Base-by-base conservation (phyloP, 2,329 filamentous ascomycete genomes). In the Nothophaeocryptopus gaeumannii region DNA sequence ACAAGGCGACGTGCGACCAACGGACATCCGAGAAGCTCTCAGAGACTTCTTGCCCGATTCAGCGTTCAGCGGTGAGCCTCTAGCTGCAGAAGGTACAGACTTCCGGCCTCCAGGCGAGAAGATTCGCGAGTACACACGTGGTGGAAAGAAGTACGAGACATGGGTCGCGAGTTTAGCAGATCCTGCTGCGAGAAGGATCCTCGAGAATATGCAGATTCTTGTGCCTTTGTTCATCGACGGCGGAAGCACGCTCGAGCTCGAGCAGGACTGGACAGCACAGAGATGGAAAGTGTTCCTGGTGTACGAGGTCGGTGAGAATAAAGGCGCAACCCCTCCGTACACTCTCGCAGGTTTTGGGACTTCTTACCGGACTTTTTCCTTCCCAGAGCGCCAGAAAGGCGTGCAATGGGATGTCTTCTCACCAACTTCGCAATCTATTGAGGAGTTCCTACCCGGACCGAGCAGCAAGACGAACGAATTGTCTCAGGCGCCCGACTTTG, bases 211-310 rank as follows among this genome's bases (percentile, higher is more conserved):
- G 57, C 90, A 96, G 71, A 82, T 96, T 47, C 75, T 95, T 32
- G 82, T 91, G 5, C 83, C 89, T 12, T 77, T 97, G 52, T 95
- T 90, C 68, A 96, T 99, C 54, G 95, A 99, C 69, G 93, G 89
- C 26, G 93, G 91, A n/a, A 87, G 83, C 4, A 82, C 82, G 33
- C 83, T 96, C 39, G 81, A 81, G 12, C 74, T 85, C 2, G 83
- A 90, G 34, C 79, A 85, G 1, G 86, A 91, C 54, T 85, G 82
- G 77, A 84, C 83, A 0, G 71, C 85, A 14, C 81, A 90, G 53
- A 81, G 92, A 62, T 99, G 93, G 93, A 90, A 88, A 0, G 73
- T 97, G n/a, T 97, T 90, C 72, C 84, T 96, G 59, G 75, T 96
- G 48, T 72, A 70, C 26, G 59, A 63, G 26, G 46, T 63, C 20